Evolutionary conservation across 495 filamentous ascomycete species (phyloP).

Genomic region (Chaetomidium leptoderma): DNA sequence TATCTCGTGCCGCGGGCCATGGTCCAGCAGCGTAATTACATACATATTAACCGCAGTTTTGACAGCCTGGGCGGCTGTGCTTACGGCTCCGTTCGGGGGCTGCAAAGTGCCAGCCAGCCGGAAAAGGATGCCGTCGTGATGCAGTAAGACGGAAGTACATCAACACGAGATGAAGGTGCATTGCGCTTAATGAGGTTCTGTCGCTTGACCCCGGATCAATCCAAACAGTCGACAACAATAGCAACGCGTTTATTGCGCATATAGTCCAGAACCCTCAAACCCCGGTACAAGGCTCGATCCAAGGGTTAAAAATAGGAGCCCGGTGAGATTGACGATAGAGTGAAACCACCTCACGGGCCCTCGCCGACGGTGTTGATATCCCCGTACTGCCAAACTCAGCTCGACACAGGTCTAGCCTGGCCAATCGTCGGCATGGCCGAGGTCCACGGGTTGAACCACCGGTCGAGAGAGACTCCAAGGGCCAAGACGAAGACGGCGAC

Average conservation of each 20-base stretch:
- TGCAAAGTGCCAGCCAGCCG: background rate
- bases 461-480: background rate
- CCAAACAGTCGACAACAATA: constrained; percentile 2
- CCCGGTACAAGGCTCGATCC: constrained; percentile 2
- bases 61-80: background rate
- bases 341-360: constrained; percentile 1
- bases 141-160: constrained; percentile 3
- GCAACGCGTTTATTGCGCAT: background rate
- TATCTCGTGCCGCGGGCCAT: background rate
- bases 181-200: background rate
- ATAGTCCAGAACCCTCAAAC: background rate
- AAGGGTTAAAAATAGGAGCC: constrained; percentile 9
- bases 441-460: background rate
- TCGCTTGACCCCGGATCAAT: background rate
- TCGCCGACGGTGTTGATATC: background rate
- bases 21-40: background rate
- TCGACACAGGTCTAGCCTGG: background rate
- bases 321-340: constrained; percentile 1
- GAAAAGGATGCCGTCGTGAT: constrained; percentile 4
- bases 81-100: background rate
- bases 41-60: constrained; percentile 6
- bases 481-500: background rate
- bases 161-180: background rate
- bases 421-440: background rate
- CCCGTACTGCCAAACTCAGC: constrained; percentile 8